These are phyloP conservation scores for Eutypella sp. DNA, from an alignment of 2,329 filamentous ascomycete species.

Conservation along the genomic window DNA sequence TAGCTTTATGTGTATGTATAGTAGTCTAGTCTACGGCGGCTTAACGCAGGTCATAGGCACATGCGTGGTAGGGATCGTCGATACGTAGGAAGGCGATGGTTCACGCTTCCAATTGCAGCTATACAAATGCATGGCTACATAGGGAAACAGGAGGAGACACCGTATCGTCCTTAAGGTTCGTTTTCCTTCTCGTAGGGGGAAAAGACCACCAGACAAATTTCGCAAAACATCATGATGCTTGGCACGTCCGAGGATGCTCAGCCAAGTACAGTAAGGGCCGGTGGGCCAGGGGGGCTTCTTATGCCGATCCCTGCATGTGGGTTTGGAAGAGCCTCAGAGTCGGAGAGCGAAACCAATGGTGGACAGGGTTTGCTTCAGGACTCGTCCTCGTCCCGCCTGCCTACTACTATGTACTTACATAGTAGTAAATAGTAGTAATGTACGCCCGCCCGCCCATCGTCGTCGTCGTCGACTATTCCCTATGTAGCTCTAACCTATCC, in stretches of 20 bases:
- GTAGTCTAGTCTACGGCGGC: too few relatives aligned
- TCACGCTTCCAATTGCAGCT: too few relatives aligned
- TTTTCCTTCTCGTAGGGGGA: background rate
- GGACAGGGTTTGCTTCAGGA: background rate
- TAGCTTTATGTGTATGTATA: too few relatives aligned
- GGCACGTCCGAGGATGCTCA: background rate
- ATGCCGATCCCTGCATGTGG: background rate
- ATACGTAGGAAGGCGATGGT: too few relatives aligned
- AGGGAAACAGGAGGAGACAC: constrained; percentile 6
- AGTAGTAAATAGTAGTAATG: too few relatives aligned
- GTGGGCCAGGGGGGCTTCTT: background rate
- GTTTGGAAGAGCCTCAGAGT: background rate
- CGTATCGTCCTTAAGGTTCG: constrained; percentile 12
- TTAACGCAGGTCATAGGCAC: too few relatives aligned
- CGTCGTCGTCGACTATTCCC: too few relatives aligned
- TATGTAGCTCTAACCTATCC: too few relatives aligned
- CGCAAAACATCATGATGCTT: constrained; percentile 1
- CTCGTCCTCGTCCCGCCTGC: background rate
- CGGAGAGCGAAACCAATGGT: background rate
- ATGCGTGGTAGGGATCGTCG: too few relatives aligned
- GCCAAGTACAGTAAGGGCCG: background rate
- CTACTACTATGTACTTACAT: background rate
- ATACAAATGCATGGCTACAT: too few relatives aligned
- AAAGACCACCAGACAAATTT: too few relatives aligned
- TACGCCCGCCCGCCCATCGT: too few relatives aligned